Base-by-base conservation (phyloP, 208 protist species). In the Crithidia sp. region DNA sequence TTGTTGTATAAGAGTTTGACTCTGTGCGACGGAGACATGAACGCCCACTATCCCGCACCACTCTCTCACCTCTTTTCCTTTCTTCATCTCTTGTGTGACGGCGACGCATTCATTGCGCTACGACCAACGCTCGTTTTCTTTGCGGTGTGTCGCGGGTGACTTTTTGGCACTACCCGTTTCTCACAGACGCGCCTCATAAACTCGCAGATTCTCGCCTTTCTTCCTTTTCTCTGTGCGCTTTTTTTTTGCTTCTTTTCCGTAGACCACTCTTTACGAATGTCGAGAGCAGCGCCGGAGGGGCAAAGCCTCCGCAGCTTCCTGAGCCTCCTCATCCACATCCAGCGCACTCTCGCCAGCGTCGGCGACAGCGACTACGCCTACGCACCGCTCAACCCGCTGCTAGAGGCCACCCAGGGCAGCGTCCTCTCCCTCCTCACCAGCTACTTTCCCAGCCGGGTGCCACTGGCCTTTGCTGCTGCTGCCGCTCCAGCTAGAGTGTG, bases 241-340 rank as follows among this genome's bases (percentile, higher is more conserved):
- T 53, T 56, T 67, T 53, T 56, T 67, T 56, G 8, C n/a, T 39
- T 56, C n/a, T n/a, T 44, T 64, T 44, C 41, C 36, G 28, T 28
- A 28, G 28, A 28, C 28, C 6, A 49, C 5, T 54, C 14, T 41
- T 4, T 53, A 55, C 13, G 45, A 49, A 67, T 67, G 49, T 14
- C 49, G 5, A 7, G 4, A 19, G 62, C 49, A 43, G 4, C 62
- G n/a, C 36, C 19, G 4, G 13, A 17, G 28, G 49, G 28, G 36
- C 43, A 55, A 36, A 45, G 49, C 10, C 43, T 67, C 37, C 62
- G 49, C 28, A 19, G 49, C 5, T 28, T 67, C 8, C n/a, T 67
- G 13, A 12, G 47, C 36, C 57, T 40, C 62, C 49, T 67, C 16
- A 57, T 7, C 5, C 62, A 45, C 62, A 4, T 67, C 37, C 62